Evolutionary conservation across 2,329 filamentous ascomycete genomes (phyloP).

Genomic region (Ophiocordyceps camponoti-floridani): DNA sequence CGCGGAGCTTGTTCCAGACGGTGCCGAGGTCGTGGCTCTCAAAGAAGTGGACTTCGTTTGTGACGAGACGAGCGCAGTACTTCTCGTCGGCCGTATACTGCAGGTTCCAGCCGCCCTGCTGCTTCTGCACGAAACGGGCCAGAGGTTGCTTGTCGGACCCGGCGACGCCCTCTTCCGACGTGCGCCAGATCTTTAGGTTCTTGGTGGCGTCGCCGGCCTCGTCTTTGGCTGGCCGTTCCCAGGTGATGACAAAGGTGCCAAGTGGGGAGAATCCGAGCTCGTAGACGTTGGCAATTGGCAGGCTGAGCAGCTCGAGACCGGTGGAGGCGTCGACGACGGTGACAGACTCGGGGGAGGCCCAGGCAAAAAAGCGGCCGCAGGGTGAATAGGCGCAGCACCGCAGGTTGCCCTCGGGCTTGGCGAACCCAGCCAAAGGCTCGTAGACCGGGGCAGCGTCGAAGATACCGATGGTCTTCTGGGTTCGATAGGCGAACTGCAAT

Average conservation of each 20-base stretch:
- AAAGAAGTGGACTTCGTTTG: constrained; percentile 96
- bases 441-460: constrained; percentile 85
- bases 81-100: constrained; percentile 91
- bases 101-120: constrained; percentile 88
- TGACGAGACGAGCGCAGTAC: constrained; percentile 83
- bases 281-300: constrained; percentile 72
- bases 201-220: constrained; percentile 84
- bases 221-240: constrained; percentile 87
- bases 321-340: constrained; percentile 65
- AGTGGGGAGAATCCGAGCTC: constrained; percentile 87
- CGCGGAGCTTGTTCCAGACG: constrained; percentile 89
- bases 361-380: constrained; percentile 90
- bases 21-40: constrained; percentile 68
- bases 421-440: constrained; percentile 65
- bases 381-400: constrained; percentile 92
- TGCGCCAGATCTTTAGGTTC: constrained; percentile 94
- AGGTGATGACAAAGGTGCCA: constrained; percentile 88
- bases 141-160: constrained; percentile 53
- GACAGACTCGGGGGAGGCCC: constrained; percentile 77
- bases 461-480: constrained; percentile 88
- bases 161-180: constrained; percentile 48
- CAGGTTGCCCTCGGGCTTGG: constrained; percentile 79
- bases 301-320: constrained; percentile 55
- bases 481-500: constrained; percentile 93
- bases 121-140: constrained; percentile 88